Evolutionary conservation across 2,329 filamentous ascomycete genomes (phyloP).

Genomic region (Didymella arachidicola): DNA sequence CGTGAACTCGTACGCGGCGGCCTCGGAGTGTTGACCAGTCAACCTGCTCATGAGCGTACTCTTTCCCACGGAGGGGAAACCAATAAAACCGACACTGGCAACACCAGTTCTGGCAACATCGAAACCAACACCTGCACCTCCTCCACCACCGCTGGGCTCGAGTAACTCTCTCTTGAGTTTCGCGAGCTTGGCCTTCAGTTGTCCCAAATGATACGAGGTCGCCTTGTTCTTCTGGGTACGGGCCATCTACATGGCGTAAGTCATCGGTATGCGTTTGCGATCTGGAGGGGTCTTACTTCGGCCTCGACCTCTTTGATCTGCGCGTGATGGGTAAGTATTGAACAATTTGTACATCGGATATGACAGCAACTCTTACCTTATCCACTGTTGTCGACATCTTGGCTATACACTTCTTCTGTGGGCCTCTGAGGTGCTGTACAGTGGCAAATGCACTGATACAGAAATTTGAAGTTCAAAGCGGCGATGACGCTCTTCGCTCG

Average conservation of each 20-base stretch:
- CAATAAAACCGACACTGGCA: constrained; percentile 95
- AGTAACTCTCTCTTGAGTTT: constrained; percentile 97
- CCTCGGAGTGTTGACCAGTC: constrained; percentile 97
- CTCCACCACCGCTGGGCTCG: constrained; percentile 79
- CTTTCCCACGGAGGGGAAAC: constrained; percentile 97
- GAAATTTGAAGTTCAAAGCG: constrained; percentile 44
- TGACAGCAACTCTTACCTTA: constrained; percentile 68
- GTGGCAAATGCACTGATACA: constrained; percentile 25
- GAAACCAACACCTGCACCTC: constrained; percentile 89
- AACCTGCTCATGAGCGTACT: constrained; percentile 95
- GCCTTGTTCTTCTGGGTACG: constrained; percentile 97
- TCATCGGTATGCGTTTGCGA: constrained; percentile 23
- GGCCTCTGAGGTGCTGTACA: constrained; percentile 8
- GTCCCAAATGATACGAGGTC: constrained; percentile 87
- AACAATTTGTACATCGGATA: not conserved
- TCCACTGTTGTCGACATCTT: constrained; percentile 95
- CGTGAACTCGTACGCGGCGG: constrained; percentile 97
- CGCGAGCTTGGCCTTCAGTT: constrained; percentile 96
- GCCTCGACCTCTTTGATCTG: constrained; percentile 97
- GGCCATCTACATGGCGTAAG: constrained; percentile 73
- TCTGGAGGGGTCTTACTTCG: constrained; percentile 69
- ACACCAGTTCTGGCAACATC: constrained; percentile 98
- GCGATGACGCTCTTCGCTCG: constrained; percentile 34
- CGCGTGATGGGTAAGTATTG: constrained; percentile 26
- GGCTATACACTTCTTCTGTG: constrained; percentile 11